Conservation (phyloP, 768 basidiomycete species). For the Lentinus brumalis region DNA sequence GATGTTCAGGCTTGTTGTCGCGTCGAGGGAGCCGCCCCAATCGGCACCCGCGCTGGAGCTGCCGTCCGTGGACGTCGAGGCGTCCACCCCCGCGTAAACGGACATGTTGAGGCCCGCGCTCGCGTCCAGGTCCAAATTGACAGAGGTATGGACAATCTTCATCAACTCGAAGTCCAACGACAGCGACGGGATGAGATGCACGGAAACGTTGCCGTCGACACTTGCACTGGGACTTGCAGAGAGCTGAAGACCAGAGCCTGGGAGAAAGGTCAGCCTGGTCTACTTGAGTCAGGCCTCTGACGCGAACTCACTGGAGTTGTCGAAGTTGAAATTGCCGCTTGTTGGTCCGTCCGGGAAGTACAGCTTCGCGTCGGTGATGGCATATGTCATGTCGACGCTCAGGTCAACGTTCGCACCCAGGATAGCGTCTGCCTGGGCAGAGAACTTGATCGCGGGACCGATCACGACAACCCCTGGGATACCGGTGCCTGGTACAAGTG, state of each 20-base stretch:
- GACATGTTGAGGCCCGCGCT: constrained; percentile 29
- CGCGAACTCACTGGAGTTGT: constrained; percentile 8
- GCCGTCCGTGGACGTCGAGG: constrained; percentile 1
- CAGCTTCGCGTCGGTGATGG: constrained; percentile 41
- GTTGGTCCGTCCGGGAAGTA: constrained; percentile 39
- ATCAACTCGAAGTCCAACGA: constrained; percentile 48
- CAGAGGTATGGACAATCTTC: constrained; percentile 34
- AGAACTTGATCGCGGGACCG: constrained; percentile 49
- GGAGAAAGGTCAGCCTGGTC: background rate
- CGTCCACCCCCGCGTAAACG: constrained; percentile 15
- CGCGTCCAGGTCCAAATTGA: constrained; percentile 45
- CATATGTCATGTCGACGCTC: constrained; percentile 45
- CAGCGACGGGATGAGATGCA: constrained; percentile 51
- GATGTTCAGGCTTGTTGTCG: constrained; percentile 21
- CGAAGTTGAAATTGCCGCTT: background rate
- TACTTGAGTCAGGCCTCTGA: constrained; percentile 12
- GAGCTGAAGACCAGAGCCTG: constrained; percentile 39
- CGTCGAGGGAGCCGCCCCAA: constrained; percentile 23
- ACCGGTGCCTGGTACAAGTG: constrained; percentile 47
- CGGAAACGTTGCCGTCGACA: constrained; percentile 43
- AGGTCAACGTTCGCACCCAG: constrained; percentile 43
- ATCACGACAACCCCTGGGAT: constrained; percentile 51
- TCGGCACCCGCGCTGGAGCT: constrained; percentile 6
- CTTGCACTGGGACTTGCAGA: constrained; percentile 41
- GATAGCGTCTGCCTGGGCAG: constrained; percentile 28